Evolutionary conservation across 148 eudicot genomes (phyloP).

Genomic region (Dianthus caryophyllus): DNA sequence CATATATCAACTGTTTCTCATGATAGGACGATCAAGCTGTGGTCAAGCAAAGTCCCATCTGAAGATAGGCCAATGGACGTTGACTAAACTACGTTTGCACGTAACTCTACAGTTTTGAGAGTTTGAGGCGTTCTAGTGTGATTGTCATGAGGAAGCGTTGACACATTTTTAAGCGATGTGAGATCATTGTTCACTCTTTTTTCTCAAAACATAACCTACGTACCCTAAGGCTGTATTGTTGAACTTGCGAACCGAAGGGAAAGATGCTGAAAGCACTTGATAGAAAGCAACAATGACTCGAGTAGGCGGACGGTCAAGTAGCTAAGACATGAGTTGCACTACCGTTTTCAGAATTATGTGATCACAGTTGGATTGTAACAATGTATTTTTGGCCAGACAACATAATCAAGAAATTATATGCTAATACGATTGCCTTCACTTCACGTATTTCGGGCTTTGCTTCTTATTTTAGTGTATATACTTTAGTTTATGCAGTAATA

Average conservation of each 20-base stretch:
- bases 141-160: not conserved
- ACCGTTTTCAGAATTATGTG: not conserved
- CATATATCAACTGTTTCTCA: slow-evolving; percentile 70
- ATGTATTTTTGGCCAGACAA: not conserved
- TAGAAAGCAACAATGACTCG: not conserved
- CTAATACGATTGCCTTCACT: not conserved
- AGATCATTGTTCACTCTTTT: not conserved
- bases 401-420: not conserved
- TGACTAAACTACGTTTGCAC: slow-evolving; percentile 28
- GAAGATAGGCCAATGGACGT: slow-evolving; percentile 73
- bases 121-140: not conserved
- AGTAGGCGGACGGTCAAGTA: not conserved
- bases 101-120: not conserved
- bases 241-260: not conserved
- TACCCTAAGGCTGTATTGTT: not conserved
- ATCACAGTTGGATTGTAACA: not conserved
- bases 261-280: not conserved
- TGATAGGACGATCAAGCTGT: slow-evolving; percentile 80
- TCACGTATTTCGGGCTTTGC: not conserved
- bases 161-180: not conserved
- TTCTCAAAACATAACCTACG: not conserved
- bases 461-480: too few species aligned
- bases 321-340: not conserved
- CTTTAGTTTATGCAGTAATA: too few species aligned
- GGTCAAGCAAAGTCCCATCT: slow-evolving; percentile 51